Conservation (phyloP, 768 basidiomycete species). For the Tylopilus rubrobrunneus region DNA sequence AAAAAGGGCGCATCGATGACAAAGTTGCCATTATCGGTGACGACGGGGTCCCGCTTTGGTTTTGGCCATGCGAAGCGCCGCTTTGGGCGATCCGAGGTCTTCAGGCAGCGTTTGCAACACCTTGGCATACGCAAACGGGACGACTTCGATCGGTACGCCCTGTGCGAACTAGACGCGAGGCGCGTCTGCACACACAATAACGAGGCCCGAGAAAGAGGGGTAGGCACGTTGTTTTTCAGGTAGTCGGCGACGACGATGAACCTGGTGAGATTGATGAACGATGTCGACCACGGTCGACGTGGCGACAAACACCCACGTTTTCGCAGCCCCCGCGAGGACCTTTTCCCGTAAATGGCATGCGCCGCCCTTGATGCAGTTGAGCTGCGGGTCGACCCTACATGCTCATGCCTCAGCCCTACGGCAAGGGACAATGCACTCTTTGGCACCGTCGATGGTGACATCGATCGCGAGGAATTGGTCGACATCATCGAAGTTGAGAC, state of each 20-base stretch:
- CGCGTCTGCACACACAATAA: too few species aligned
- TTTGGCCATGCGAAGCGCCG: constrained; percentile 86
- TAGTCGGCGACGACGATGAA: constrained; percentile 93
- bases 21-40: constrained; percentile 96
- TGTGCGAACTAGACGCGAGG: constrained; percentile 74
- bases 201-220: not conserved
- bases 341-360: constrained; percentile 97
- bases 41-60: constrained; percentile 94
- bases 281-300: constrained; percentile 22
- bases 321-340: constrained; percentile 93
- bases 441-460: constrained; percentile 97
- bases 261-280: constrained; percentile 49
- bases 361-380: constrained; percentile 97
- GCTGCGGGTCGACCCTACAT: constrained; percentile 70
- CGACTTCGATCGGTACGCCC: constrained; percentile 95
- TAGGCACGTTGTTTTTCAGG: constrained; percentile 86
- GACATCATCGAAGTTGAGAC: constrained; percentile 79
- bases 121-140: constrained; percentile 91
- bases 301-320: constrained; percentile 45
- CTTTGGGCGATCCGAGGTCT: constrained; percentile 58
- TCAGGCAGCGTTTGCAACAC: constrained; percentile 70
- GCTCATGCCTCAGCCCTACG: not conserved
- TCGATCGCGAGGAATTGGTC: constrained; percentile 87
- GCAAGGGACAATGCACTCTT: constrained; percentile 63
- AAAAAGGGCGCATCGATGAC: constrained; percentile 94